A percentile compares a stretch with the other conserved stretches of the same genome.
Conservation (phyloP, 2,329 filamentous ascomycete species). For the Berkeleyomyces rouxiae region DNA sequence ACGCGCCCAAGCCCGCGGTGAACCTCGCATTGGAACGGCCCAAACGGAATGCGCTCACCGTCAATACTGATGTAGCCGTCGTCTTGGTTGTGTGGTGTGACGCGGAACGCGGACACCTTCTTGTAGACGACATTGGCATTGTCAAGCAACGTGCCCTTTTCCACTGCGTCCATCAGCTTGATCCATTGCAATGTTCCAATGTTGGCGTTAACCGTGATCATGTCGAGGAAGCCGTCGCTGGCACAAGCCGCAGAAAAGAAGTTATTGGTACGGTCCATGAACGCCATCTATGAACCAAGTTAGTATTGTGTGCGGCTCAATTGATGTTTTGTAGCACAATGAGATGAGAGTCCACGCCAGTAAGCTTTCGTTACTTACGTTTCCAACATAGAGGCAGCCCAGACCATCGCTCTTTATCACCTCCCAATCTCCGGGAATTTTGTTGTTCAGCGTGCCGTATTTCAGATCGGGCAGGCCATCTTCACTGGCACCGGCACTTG, state of each 20-base stretch:
- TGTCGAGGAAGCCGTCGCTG: constrained; percentile 70
- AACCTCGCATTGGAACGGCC: constrained; percentile 80
- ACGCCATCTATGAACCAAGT: constrained; percentile 49
- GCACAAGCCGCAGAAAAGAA: constrained; percentile 77
- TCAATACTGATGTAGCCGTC: constrained; percentile 87
- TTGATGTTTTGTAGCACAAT: no score
- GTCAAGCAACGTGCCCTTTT: constrained; percentile 63
- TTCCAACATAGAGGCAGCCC: constrained; percentile 87
- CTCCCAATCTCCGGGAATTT: constrained; percentile 63
- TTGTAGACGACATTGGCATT: constrained; percentile 60
- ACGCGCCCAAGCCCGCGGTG: constrained; percentile 69
- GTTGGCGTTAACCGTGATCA: constrained; percentile 65
- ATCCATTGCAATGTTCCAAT: constrained; percentile 50
- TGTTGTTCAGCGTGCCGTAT: constrained; percentile 66
- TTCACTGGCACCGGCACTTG: constrained; percentile 16
- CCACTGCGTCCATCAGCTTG: constrained; percentile 53
- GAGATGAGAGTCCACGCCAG: background rate
- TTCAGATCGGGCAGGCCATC: constrained; percentile 52
- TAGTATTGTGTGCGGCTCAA: background rate
- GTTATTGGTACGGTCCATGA: constrained; percentile 71
- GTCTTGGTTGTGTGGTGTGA: constrained; percentile 54
- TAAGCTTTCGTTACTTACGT: constrained; percentile 34
- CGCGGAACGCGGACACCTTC: constrained; percentile 75
- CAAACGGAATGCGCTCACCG: constrained; percentile 74
- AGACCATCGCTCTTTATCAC: constrained; percentile 57